A percentile compares a stretch with the other conserved stretches of the same genome.
Conservation (phyloP, 139 green algal genomes). For the Haematococcus lacustris region DNA sequence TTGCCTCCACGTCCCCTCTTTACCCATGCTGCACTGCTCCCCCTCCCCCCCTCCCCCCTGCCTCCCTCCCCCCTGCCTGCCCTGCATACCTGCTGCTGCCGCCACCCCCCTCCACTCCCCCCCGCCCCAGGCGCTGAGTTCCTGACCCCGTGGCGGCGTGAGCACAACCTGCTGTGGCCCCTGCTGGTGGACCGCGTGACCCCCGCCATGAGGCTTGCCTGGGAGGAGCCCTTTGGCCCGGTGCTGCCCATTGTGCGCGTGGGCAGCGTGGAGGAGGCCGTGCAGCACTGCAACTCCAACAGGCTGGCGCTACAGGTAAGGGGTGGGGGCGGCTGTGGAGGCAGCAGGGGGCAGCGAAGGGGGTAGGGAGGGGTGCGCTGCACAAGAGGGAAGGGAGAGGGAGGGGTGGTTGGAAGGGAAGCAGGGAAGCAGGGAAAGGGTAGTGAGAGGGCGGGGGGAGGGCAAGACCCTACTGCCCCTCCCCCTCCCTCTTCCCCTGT, state of each 20-base stretch:
- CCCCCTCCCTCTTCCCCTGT: too few species aligned
- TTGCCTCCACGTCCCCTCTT: too few species aligned
- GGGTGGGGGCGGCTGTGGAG: background rate
- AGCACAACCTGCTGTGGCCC: slow-evolving; percentile 93
- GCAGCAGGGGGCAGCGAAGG: too few species aligned
- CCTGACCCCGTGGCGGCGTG: slow-evolving; percentile 55
- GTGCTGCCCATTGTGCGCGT: slow-evolving; percentile 89
- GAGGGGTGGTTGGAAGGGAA: too few species aligned
- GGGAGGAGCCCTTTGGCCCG: slow-evolving; percentile 96
- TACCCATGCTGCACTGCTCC: too few species aligned
- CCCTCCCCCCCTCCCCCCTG: too few species aligned
- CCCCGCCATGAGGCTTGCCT: slow-evolving; percentile 81
- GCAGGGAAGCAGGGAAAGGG: too few species aligned
- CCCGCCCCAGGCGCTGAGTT: slow-evolving; percentile 48
- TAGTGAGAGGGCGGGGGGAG: too few species aligned
- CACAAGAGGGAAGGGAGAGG: slow-evolving; percentile 8
- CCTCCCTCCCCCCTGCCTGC: background rate
- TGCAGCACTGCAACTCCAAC: slow-evolving; percentile 80
- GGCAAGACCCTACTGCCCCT: too few species aligned
- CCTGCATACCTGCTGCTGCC: background rate
- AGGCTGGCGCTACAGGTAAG: slow-evolving; percentile 68
- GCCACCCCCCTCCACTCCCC: too few species aligned
- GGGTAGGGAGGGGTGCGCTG: too few species aligned
- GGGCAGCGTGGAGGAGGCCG: slow-evolving; percentile 38
- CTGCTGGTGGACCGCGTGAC: slow-evolving; percentile 85